Evolutionary conservation across 169 alveolate genomes (phyloP).

Genomic region (Cryptosporidium bovis): DNA sequence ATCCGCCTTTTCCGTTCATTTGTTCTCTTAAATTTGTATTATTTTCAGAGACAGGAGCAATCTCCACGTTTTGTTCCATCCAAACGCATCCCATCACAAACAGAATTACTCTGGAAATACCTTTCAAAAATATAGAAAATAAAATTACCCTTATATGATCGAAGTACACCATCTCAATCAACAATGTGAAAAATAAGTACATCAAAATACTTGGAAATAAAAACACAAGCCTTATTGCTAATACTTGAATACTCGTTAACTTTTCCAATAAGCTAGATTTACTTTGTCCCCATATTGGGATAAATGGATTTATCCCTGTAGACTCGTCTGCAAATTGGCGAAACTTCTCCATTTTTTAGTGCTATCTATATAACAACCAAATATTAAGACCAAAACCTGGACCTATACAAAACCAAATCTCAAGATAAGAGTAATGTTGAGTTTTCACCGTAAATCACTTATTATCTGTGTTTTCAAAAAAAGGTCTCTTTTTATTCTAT

Average conservation of each 20-base stretch:
- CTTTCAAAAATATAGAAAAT: slow-evolving; percentile 33
- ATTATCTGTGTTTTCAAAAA: no score
- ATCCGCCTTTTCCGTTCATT: background rate
- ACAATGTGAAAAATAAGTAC: background rate
- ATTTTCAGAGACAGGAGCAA: background rate
- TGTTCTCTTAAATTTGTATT: background rate
- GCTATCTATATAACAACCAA: background rate
- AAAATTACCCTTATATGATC: slow-evolving; percentile 43
- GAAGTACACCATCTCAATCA: slow-evolving; percentile 6
- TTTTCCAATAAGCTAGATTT: slow-evolving; percentile 50
- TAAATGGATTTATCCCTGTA: slow-evolving; percentile 80
- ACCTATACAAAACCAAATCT: background rate
- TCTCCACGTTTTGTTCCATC: slow-evolving; percentile 32
- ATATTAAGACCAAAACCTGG: background rate
- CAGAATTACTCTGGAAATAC: slow-evolving; percentile 51
- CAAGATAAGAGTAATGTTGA: background rate
- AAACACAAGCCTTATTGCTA: background rate
- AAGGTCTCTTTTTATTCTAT: no score
- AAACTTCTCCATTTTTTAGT: slow-evolving; percentile 64
- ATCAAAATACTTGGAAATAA: background rate
- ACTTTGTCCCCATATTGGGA: slow-evolving; percentile 78
- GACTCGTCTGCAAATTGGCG: slow-evolving; percentile 79
- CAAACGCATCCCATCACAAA: slow-evolving; percentile 51
- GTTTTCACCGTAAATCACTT: background rate
- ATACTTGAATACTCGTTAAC: slow-evolving; percentile 19